These are phyloP conservation scores for Saitozyma sp. DNA, from an alignment of 768 basidiomycete genomes.

Conservation along the genomic window DNA sequence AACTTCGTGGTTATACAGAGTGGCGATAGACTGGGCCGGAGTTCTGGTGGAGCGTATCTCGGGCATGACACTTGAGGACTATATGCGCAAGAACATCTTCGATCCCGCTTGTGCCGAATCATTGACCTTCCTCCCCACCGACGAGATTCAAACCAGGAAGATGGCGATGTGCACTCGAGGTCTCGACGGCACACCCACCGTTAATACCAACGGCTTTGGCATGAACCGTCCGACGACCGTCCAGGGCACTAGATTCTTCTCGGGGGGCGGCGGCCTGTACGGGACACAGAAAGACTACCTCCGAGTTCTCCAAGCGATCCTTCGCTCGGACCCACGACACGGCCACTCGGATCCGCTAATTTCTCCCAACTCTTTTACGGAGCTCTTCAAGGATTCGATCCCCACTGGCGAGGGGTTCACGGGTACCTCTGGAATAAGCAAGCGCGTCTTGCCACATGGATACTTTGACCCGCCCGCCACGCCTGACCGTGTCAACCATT, in stretches of 20 bases:
- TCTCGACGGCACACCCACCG: slow-evolving; percentile 9
- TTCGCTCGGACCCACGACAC: slow-evolving; percentile 27
- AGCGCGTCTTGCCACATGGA: slow-evolving; percentile 11
- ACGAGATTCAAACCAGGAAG: slow-evolving; percentile 22
- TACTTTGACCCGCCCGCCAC: slow-evolving; percentile 28
- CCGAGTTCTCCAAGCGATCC: slow-evolving; percentile 32
- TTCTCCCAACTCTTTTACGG: slow-evolving; percentile 27
- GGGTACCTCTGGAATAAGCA: slow-evolving; percentile 9
- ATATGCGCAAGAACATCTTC: slow-evolving; percentile 47
- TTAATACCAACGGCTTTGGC: slow-evolving; percentile 13
- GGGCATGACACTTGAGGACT: slow-evolving; percentile 40
- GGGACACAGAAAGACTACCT: slow-evolving; percentile 41
- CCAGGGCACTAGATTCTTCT: slow-evolving; percentile 14
- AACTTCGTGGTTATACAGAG: slow-evolving; percentile 36
- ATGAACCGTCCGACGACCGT: slow-evolving; percentile 19
- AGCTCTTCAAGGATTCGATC: slow-evolving; percentile 32
- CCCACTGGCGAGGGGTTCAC: slow-evolving; percentile 13
- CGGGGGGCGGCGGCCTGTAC: slow-evolving; percentile 38
- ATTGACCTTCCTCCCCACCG: slow-evolving; percentile 35
- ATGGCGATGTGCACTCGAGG: slow-evolving; percentile 22
- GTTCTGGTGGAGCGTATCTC: slow-evolving; percentile 40
- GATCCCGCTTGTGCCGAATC: slow-evolving; percentile 40
- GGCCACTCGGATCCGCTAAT: slow-evolving; percentile 24
- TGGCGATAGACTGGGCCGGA: slow-evolving; percentile 44
- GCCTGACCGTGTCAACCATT: slow-evolving; percentile 24